Conservation (phyloP, 208 protist genomes). For the Herpetomonas samuelpessoai region DNA sequence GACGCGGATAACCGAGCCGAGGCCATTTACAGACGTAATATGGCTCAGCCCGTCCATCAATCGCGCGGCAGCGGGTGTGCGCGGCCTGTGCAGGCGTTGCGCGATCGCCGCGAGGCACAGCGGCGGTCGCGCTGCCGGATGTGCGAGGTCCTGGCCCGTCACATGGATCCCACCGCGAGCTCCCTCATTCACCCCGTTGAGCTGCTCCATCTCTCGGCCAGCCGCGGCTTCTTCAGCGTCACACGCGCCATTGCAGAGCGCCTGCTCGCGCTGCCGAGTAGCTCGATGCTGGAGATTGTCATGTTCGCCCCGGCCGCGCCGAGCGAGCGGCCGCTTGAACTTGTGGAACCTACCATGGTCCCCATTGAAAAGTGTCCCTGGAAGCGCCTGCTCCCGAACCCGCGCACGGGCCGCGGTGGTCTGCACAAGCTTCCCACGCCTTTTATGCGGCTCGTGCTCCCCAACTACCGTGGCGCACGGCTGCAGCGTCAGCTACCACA, state of each 20-base stretch:
- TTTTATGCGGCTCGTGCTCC: conserved; percentile 48
- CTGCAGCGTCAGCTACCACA: conserved; percentile 30
- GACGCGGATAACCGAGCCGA: background rate
- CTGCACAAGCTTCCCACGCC: conserved; percentile 38
- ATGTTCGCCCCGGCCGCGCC: conserved; percentile 36
- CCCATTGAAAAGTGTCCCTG: conserved; percentile 18
- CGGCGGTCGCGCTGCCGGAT: conserved; percentile 11
- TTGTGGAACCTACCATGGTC: conserved; percentile 45
- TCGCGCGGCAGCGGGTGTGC: background rate
- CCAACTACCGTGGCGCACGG: conserved; percentile 17
- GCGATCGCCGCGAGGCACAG: background rate
- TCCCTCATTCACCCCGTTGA: conserved; percentile 45
- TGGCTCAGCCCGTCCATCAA: too few species aligned
- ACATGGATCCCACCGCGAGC: conserved; percentile 31
- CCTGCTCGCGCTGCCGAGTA: conserved; percentile 31
- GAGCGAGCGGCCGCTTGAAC: conserved; percentile 15
- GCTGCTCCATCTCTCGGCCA: conserved; percentile 64
- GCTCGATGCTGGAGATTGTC: conserved; percentile 34
- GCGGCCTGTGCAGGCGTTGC: background rate
- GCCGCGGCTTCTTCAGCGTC: conserved; percentile 39
- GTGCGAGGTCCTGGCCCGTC: conserved; percentile 23
- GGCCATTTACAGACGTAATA: background rate
- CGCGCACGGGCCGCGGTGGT: conserved; percentile 24
- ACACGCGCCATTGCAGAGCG: conserved; percentile 33
- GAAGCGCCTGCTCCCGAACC: conserved; percentile 26